Percentiles rank a stretch among this genome's conserved stretches.
Conservation (phyloP, 352 stramenopile species). For the Peronospora belbahrii region DNA sequence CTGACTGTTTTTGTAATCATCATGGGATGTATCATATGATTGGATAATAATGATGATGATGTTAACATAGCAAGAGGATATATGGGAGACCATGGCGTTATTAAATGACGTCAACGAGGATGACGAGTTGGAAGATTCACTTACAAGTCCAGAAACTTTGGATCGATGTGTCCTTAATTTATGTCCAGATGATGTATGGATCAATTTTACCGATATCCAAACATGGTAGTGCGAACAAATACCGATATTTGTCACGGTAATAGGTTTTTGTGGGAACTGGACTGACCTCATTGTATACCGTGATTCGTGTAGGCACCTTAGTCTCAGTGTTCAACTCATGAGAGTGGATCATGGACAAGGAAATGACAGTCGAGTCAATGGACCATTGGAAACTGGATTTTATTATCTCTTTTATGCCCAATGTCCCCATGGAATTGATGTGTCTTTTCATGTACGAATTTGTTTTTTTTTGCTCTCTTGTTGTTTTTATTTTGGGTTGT, state of each 20-base stretch:
- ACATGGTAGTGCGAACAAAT: constrained; percentile 48
- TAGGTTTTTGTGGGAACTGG: constrained; percentile 15
- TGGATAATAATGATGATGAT: too few species aligned
- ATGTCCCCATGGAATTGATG: constrained; percentile 58
- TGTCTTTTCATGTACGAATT: constrained; percentile 80
- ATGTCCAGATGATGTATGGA: constrained; percentile 39
- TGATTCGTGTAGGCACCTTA: constrained; percentile 51
- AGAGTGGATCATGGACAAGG: constrained; percentile 8
- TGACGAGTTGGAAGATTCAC: too few species aligned
- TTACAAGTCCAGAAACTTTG: too few species aligned
- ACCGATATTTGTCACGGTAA: neutral
- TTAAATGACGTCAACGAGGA: constrained; percentile 32
- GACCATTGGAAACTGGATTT: constrained; percentile 44
- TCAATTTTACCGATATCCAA: constrained; percentile 48
- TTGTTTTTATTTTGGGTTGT: neutral
- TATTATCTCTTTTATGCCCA: constrained; percentile 87
- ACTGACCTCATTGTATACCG: too few species aligned
- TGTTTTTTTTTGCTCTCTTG: neutral
- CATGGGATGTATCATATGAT: too few species aligned
- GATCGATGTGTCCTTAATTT: constrained; percentile 50
- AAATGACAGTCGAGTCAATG: constrained; percentile 10
- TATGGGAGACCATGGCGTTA: constrained; percentile 50
- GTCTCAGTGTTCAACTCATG: constrained; percentile 20
- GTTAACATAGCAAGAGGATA: constrained; percentile 43
- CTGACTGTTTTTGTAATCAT: too few species aligned